Base-by-base conservation (phyloP, 768 basidiomycete species). In the Agaricus subrufescens region DNA sequence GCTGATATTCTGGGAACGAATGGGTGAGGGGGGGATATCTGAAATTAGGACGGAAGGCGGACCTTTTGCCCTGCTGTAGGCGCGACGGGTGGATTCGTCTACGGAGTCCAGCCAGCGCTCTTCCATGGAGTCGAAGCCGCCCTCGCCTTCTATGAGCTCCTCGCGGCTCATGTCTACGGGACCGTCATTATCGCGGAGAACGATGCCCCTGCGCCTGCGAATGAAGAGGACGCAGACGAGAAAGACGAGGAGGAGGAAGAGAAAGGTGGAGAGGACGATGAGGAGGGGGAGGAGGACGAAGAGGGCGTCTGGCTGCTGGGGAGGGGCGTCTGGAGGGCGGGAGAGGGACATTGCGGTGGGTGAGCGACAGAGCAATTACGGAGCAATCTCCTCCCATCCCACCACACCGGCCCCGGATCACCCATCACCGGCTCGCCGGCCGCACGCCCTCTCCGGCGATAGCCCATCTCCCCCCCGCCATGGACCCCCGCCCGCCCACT, bases 111-210 rank as follows among this genome's bases (percentile, higher is more conserved):
- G 80, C 97, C 96, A 99, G 65, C 94, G 83, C 66, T 85, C 74
- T 74, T 99, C 97, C 27, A 98, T 78, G 59, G 86, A 89, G 39
- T 94, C 93, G 58, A 98, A 89, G 27, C 94, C 97, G 34, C 95
- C 96, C 60, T 98, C 95, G 7, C 89, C 89, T 50, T 91, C 88
- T 50, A 91, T 79, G 51, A 95, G 81, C 54, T 98, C 94, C 63
- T 96, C 92, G 46, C 91, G 82, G 65, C 86, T 89, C 80, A 98
- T 85, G 73, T 98, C 95, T 57, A 94, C 78, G 8, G 97, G 97
- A 30, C 96, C 94, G 65, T 95, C 94, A 63, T 78, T 79, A 76
- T 98, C 96, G 57, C 81, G 81, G 60, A 93, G 80, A 63, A 82
- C 71, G 70, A 94, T 94, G 53, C 86, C 85, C 56, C 89, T 79